These are phyloP conservation scores for Entophlyctis luteolus DNA, from an alignment of 192 early-diverging fungal species.

Conservation along the genomic window DNA sequence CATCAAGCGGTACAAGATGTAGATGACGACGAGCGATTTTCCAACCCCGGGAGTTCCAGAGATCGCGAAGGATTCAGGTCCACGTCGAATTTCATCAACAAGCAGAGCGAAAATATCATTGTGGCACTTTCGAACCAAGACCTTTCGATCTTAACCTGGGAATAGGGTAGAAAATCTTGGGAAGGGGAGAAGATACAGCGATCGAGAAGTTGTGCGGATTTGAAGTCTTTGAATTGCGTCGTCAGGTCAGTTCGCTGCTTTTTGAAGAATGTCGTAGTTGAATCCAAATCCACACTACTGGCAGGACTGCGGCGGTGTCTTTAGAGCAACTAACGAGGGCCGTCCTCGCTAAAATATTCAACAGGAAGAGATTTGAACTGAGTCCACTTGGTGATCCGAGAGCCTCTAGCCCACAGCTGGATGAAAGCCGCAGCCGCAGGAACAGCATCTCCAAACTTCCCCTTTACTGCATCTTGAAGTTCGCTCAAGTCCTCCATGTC, in stretches of 20 bases:
- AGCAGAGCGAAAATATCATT: slow-evolving; percentile 28
- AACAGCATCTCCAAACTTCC: slow-evolving; percentile 7
- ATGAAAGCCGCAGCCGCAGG: not conserved
- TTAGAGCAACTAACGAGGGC: not conserved
- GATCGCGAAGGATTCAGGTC: slow-evolving; percentile 25
- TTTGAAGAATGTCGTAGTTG: not conserved
- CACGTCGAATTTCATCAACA: not conserved
- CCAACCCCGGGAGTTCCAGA: slow-evolving; percentile 31
- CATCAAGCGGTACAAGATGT: slow-evolving; percentile 29
- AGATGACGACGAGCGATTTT: slow-evolving; percentile 31
- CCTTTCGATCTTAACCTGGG: slow-evolving; percentile 22
- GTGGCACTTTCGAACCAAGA: slow-evolving; percentile 28
- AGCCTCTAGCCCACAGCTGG: not conserved
- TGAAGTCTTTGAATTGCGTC: slow-evolving; percentile 5
- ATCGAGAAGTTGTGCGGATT: slow-evolving; percentile 8
- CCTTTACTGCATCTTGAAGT: slow-evolving; percentile 14
- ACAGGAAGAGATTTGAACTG: not conserved
- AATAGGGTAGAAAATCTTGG: slow-evolving; percentile 18
- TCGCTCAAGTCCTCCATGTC: slow-evolving; percentile 31
- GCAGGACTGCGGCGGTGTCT: not conserved
- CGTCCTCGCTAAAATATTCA: not conserved
- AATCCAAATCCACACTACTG: not conserved
- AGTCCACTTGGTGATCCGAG: not conserved
- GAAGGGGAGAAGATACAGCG: slow-evolving; percentile 12
- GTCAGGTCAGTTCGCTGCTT: slow-evolving; percentile 14